These are phyloP conservation scores for Phascolomyces articulosus DNA, from an alignment of 371 early-diverging fungal species.

Conservation along the genomic window DNA sequence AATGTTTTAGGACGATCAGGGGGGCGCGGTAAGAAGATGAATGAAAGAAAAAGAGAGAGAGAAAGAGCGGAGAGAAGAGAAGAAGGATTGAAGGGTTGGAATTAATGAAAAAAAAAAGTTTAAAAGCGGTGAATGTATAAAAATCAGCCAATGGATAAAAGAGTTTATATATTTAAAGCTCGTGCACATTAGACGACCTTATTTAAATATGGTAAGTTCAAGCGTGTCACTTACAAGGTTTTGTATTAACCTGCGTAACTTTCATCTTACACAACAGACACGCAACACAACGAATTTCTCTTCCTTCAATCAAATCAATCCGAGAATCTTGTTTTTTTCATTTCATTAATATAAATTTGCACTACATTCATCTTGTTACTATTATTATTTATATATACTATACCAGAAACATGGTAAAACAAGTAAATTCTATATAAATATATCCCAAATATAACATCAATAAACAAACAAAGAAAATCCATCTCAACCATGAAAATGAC, in stretches of 20 bases:
- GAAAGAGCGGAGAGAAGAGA: conserved; percentile 1
- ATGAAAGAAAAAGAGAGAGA: conserved; percentile 13
- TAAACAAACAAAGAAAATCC: too few species aligned
- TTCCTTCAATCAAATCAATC: too few species aligned
- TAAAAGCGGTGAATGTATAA: conserved; percentile 3
- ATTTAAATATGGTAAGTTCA: conserved; percentile 17
- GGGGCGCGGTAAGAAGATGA: background rate
- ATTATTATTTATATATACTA: too few species aligned
- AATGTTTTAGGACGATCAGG: background rate
- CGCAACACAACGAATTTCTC: too few species aligned
- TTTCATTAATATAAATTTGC: too few species aligned
- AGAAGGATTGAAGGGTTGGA: background rate
- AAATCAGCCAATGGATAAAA: conserved; percentile 16
- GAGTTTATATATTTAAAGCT: conserved; percentile 19
- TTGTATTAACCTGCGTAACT: background rate
- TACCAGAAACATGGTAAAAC: too few species aligned
- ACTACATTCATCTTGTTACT: too few species aligned
- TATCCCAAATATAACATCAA: too few species aligned
- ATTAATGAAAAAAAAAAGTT: too few species aligned
- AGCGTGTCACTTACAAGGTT: conserved; percentile 1
- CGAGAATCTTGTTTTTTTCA: too few species aligned
- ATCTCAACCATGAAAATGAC: too few species aligned
- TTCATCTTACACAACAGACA: background rate
- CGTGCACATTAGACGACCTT: conserved; percentile 16
- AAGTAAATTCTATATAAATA: too few species aligned